These are phyloP conservation scores for Leccinellum luteum DNA, from an alignment of 768 basidiomycete genomes.

Conservation along the genomic window DNA sequence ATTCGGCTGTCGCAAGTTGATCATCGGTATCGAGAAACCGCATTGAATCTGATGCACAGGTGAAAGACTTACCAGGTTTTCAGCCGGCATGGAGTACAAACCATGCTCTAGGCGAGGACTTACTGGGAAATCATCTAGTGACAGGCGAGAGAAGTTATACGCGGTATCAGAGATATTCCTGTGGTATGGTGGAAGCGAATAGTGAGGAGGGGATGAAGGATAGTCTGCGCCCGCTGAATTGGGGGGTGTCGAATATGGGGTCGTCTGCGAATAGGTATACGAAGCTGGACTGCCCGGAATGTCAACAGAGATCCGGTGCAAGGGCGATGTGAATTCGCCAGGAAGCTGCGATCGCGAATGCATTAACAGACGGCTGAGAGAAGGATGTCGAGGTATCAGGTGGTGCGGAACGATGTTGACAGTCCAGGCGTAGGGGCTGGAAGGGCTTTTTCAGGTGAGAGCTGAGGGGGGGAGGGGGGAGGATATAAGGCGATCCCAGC, in stretches of 20 bases:
- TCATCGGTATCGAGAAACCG: not conserved
- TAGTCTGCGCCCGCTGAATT: not conserved
- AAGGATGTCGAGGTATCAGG: too few relatives aligned
- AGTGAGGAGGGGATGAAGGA: not conserved
- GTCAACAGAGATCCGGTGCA: too few relatives aligned
- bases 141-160: not conserved
- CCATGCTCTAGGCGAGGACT: not conserved
- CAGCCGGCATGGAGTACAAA: not conserved
- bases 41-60: not conserved
- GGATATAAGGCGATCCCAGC: too few relatives aligned
- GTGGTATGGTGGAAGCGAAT: not conserved
- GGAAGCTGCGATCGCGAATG: too few relatives aligned
- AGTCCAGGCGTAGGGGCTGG: too few relatives aligned
- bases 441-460: not conserved
- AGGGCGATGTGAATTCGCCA: too few relatives aligned
- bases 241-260: not conserved
- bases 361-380: too few relatives aligned
- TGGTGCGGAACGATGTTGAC: too few relatives aligned
- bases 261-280: too few relatives aligned
- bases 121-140: not conserved
- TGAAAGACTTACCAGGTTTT: conserved; percentile 1
- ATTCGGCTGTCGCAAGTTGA: not conserved
- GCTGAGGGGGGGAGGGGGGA: too few relatives aligned
- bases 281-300: not conserved
- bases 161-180: too few relatives aligned